Base-by-base conservation (phyloP, 306 rosid species). In the Begonia masoniana region DNA sequence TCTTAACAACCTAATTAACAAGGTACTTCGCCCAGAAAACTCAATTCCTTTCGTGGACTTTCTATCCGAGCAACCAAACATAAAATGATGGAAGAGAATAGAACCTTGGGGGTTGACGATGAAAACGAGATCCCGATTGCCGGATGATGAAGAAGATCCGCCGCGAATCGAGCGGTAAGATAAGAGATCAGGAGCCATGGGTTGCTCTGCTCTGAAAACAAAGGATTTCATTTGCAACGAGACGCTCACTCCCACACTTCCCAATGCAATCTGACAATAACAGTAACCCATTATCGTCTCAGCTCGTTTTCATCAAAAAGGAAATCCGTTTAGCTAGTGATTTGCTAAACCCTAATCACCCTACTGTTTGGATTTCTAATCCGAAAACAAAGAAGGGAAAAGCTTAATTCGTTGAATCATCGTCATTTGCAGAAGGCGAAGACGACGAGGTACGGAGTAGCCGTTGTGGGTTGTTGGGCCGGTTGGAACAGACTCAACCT, bases 101-200 rank as follows among this genome's bases (percentile, higher is more conserved):
- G 39, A 41, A 81, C 96, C 88, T 69, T 51, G 81, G 49, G 99
- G 94, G 60, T 91, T 91, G 70, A 91, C 99, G 74, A 91, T 59
- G 71, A 91, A 91, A 70, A 91, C 92, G 41, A 91, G 82, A 80
- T 91, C 81, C 51, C 66, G 78, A 51, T 71, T 82, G 52, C 78
- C 72, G 56, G 85, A 70, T 11, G 78, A 60, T 49, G 83, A 74
- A 52, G 91, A 74, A 54, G 76, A 79, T 43, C 69, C 65, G 12
- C 66, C 71, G 9, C 36, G 14, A 64, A 63, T 36, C 16, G 68
- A 67, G 57, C 67, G 54, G 51, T 78, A 82, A 5, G 67, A 12
- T 42, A 62, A 58, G 69, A 76, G 82, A 65, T 82, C 80, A 6
- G 78, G 71, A 0, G 83, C 60, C 51, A 72, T 46, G 57, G 87